Base-by-base conservation (phyloP, 1,284 basidiomycete genomes). In the Ceratobasidium sp. region DNA sequence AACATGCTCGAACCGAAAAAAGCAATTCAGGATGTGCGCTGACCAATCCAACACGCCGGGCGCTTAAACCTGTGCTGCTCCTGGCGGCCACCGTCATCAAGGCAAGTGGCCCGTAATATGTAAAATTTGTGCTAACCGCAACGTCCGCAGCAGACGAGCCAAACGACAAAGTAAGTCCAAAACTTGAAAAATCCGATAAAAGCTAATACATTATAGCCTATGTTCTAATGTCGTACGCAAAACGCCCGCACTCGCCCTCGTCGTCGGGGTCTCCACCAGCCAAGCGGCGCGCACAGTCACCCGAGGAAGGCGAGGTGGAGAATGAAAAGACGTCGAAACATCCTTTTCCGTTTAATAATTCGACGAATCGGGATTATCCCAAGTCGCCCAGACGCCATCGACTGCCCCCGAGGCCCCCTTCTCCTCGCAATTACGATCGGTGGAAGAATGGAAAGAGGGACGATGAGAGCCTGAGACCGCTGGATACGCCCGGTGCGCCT, bases 241-340 rank as follows among this genome's bases (percentile, higher is more conserved):
- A 67, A 67, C 52, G 64, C 32, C 62, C 52, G 3, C 64, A 54
- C 31, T 67, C 64, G 31, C 70, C 58, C n/a, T 70, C 73, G n/a
- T 56, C 64, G 17, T 20, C 72, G 10, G 49, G 71, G 71, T 77
- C 78, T 43, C 82, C 87, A 53, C 82, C 84, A 3, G 45, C 77
- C 7, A 92, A 91, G 75, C 82, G 88, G 45, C 80, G 77, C 22
- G 81, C 82, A 7, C 83, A 86, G 1, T 87, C 89, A 0, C 90
- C 89, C 58, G 90, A 92, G 77, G 90, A 92, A 75, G 90, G 90
- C 57, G 90, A 92, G 75, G 78, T 92, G 62, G 89, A 90, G 74
- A 83, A 85, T 74, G 76, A 75, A 42, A 65, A 52, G 32, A 40
- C 43, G 6, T 57, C 55, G n/a, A 40, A 43, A 57, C 55, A 42